Conservation (phyloP, 768 basidiomycete species). For the Mycena vulgaris region DNA sequence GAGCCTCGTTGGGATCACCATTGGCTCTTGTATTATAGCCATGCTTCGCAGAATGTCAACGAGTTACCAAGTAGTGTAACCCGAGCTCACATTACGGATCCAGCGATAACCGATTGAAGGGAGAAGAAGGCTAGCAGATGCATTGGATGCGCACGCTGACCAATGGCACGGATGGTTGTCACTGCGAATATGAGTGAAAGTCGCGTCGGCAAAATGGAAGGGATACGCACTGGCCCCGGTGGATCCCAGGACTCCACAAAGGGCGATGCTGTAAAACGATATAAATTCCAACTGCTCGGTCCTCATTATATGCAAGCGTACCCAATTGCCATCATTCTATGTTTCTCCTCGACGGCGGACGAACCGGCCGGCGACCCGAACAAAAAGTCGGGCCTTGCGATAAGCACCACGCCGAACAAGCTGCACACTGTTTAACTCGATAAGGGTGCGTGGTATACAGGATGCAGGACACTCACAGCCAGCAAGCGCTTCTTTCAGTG, state of each 20-base stretch:
- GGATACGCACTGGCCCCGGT: conserved; percentile 76
- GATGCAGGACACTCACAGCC: conserved; percentile 53
- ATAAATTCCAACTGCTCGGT: neutral
- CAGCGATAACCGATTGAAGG: conserved; percentile 63
- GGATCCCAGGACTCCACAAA: conserved; percentile 76
- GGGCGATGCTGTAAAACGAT: conserved; percentile 62
- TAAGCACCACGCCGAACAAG: conserved; percentile 83
- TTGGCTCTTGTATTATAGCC: conserved; percentile 53
- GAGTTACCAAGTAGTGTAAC: neutral
- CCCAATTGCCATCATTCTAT: conserved; percentile 74
- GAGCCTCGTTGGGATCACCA: conserved; percentile 62
- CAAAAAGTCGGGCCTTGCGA: conserved; percentile 83
- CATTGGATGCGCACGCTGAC: conserved; percentile 81
- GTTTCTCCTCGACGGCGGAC: conserved; percentile 49
- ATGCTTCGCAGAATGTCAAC: conserved; percentile 54
- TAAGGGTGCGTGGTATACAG: neutral
- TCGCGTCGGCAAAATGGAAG: neutral
- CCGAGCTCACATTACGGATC: conserved; percentile 51
- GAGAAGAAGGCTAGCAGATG: conserved; percentile 82
- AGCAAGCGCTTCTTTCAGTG: conserved; percentile 68
- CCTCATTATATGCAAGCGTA: conserved; percentile 44
- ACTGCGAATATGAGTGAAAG: conserved; percentile 42
- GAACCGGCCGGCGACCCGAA: conserved; percentile 65
- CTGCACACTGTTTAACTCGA: conserved; percentile 63
- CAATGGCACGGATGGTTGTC: conserved; percentile 72